These are phyloP conservation scores for Phytophthora meadii DNA, from an alignment of 352 stramenopile genomes.

Conservation along the genomic window DNA sequence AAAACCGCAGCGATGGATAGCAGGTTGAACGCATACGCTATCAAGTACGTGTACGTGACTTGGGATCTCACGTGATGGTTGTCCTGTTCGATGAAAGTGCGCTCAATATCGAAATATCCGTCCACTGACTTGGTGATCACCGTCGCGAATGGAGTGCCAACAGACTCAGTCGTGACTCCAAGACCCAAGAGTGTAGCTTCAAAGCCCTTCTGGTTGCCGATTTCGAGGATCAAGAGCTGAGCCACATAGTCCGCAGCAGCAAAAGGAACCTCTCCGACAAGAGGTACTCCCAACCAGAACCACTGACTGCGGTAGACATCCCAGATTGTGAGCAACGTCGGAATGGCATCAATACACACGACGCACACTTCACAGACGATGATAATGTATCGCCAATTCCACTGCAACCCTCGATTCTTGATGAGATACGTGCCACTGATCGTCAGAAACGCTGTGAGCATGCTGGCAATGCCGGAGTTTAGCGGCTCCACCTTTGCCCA, in stretches of 20 bases:
- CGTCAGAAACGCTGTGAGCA: conserved; percentile 49
- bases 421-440: conserved; percentile 39
- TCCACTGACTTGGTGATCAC: conserved; percentile 64
- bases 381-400: conserved; percentile 60
- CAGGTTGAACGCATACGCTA: conserved; percentile 57
- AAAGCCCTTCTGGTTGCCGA: conserved; percentile 45
- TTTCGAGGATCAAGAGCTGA: conserved; percentile 51
- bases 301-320: conserved; percentile 62
- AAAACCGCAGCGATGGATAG: conserved; percentile 47
- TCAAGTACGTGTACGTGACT: conserved; percentile 53
- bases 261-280: conserved; percentile 48
- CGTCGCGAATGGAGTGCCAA: conserved; percentile 50
- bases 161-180: conserved; percentile 35
- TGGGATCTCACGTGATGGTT: conserved; percentile 50
- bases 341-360: conserved; percentile 46
- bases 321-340: conserved; percentile 63
- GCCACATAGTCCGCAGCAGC: conserved; percentile 40
- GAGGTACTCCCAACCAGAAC: conserved; percentile 61
- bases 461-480: conserved; percentile 56
- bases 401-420: conserved; percentile 52
- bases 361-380: conserved; percentile 46
- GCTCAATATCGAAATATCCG: conserved; percentile 56
- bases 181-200: conserved; percentile 56
- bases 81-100: conserved; percentile 40
- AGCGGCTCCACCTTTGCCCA: conserved; percentile 66